A percentile compares a stretch with the other conserved stretches of the same genome.
Conservation (phyloP, 2,329 filamentous ascomycete species). For the Balansia obtecta region DNA sequence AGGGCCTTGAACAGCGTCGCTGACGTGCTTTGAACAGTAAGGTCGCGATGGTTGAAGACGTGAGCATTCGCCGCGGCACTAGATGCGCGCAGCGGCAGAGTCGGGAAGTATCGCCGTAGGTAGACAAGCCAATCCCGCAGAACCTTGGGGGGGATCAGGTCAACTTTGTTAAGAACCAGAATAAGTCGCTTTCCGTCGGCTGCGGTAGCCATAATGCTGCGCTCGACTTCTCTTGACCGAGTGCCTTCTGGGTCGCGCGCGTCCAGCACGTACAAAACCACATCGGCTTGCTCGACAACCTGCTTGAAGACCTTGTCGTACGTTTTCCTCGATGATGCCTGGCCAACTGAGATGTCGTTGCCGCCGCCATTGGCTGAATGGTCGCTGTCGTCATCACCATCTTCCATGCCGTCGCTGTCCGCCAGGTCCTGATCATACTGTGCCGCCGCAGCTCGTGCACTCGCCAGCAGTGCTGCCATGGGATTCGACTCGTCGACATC, state of each 20-base stretch:
- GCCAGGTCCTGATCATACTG: constrained; percentile 57
- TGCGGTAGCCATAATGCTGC: constrained; percentile 80
- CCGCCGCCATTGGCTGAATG: constrained; percentile 43
- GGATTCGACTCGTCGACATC: constrained; percentile 65
- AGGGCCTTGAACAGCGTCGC: constrained; percentile 76
- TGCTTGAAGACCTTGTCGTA: constrained; percentile 96
- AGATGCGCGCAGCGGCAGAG: constrained; percentile 76
- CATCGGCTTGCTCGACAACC: constrained; percentile 79
- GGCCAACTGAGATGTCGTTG: constrained; percentile 36
- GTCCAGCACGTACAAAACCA: constrained; percentile 86
- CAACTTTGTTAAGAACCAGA: constrained; percentile 90
- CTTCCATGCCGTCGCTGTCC: constrained; percentile 46
- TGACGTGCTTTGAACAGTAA: constrained; percentile 78
- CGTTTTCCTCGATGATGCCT: constrained; percentile 62
- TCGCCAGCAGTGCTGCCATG: constrained; percentile 83
- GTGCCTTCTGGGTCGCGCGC: constrained; percentile 86
- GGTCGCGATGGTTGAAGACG: constrained; percentile 82
- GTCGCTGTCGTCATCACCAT: constrained; percentile 24
- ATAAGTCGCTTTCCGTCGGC: constrained; percentile 77
- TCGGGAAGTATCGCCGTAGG: constrained; percentile 81
- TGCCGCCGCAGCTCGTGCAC: constrained; percentile 64
- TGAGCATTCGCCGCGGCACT: constrained; percentile 73
- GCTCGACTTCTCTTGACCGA: constrained; percentile 80
- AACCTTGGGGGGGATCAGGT: constrained; percentile 70
- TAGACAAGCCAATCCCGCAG: constrained; percentile 77